Base-by-base conservation (phyloP, 148 eudicot genomes). In the Vaccinium darrowii region DNA sequence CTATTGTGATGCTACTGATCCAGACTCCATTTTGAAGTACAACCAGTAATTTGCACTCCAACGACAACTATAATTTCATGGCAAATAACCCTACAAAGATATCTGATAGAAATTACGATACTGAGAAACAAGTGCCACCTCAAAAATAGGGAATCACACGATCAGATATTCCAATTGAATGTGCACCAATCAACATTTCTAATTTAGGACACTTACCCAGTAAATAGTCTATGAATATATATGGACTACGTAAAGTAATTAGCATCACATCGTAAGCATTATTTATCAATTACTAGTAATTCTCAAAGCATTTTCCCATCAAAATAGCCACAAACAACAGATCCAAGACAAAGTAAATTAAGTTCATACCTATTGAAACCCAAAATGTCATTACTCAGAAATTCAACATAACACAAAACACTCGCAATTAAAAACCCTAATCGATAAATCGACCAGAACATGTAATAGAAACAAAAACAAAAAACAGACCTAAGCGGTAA, bases 401-500 rank as follows among this genome's bases (percentile, higher is more conserved):
- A 65, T 65, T 13, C 39, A 69, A 69, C 74, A 69, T 27, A 25
- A 57, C 27, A 39, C 27, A 57, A 83, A 83, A 78, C 58, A 36
- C 71, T 13, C 27, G 47, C 23, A 76, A 51, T 36, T 12, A 23
- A 18, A 74, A 74, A 83, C 80, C 33, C 62, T 25, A 83, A 83
- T n/a, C 54, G 67, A 76, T 33, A 75, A 75, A 62, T 75, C 69
- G 6, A 72, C 30, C 8, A 73, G n/a, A 76, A 49, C 11, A 2
- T 14, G 58, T 56, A 12, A 27, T 53, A 21, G 27, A 78, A 57
- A 16, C 16, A 84, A 52, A 78, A 57, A 16, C 16, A 84, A 21
- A 52, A 72, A 69, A 36, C 23, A 86, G 67, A 86, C 81, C 86
- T 83, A 90, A 82, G 92, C 92, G 25, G 92, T 87, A 33, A 90